Evolutionary conservation across 164 flowering plant genomes (phyloP), one percentile per base, ranked within the genome.

Genomic region (Protea cynaroides): DNA sequence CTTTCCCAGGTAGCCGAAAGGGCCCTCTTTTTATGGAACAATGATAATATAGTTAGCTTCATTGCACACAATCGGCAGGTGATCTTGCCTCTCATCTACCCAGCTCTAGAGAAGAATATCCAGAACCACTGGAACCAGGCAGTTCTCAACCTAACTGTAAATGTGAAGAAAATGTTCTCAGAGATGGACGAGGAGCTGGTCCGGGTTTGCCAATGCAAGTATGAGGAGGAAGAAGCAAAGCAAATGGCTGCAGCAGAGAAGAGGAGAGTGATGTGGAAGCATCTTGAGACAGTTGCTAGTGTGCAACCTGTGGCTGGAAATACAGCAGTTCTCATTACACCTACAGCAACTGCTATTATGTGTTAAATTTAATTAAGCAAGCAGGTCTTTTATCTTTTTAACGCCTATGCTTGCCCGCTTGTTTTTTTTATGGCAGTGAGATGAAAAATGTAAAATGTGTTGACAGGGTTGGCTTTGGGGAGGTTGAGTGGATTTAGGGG

Each of bases 1-100:
- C n/a, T n/a, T n/a, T n/a, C 34, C 54, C 84, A 94, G 98, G 98
- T 94, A 51, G 92, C 98, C 51, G 98, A 94, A 73, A 79, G 97
- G 75, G 86, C 98, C 13, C 92, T 87, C 23, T 90, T 89, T 79
- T 74, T 91, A 2, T 90, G 98, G 97, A 94, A 89, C 79, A 94
- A 94, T 58, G 97, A 91, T 70, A 88, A 86, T 59, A 78, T 94
- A 49, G 78, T 91, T 37, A 81, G 81, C 76, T 77, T 94, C 23
- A 81, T 94, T 56, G 87, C 84, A 15, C 91, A 89, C 34, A 91
- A 94, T 61, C 84, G 93, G 38, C 87, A 83, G 13, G 84, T 78
- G 37, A 81, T 94, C 29, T 73, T 91, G 21, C 92, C 97, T 4
- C 62, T 87, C 40, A 63, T 94, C 58, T 77, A 84, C 63, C 90